These are phyloP conservation scores for Aspergillus brasiliensis DNA, from an alignment of 2,329 filamentous ascomycete species.

Conservation along the genomic window DNA sequence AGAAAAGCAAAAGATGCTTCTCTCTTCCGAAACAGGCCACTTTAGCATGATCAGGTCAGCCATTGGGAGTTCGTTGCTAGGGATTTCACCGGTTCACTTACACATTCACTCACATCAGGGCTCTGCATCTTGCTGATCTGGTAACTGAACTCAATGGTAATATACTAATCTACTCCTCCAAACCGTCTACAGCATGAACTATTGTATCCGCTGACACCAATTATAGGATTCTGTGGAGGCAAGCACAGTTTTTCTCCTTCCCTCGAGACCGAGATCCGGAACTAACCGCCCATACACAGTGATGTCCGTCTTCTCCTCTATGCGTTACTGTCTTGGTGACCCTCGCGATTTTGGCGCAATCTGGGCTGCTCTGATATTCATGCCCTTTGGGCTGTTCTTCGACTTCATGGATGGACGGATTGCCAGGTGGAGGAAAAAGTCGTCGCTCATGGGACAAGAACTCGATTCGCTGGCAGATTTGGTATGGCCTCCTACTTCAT, in stretches of 20 bases:
- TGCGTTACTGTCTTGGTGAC: constrained; percentile 85
- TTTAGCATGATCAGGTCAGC: constrained; percentile 54
- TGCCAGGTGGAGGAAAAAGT: constrained; percentile 94
- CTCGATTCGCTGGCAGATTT: constrained; percentile 93
- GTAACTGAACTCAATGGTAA: constrained; percentile 54
- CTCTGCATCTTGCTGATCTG: constrained; percentile 53
- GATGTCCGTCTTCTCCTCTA: constrained; percentile 93
- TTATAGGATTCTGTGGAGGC: constrained; percentile 52
- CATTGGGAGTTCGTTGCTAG: constrained; percentile 6
- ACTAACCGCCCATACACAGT: constrained; percentile 49
- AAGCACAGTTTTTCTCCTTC: constrained; percentile 26
- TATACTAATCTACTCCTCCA: neutral
- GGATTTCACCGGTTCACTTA: constrained; percentile 11
- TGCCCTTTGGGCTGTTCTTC: constrained; percentile 93
- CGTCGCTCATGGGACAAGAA: constrained; percentile 96
- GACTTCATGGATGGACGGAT: constrained; percentile 98
- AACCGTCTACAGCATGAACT: neutral
- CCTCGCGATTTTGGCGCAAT: constrained; percentile 67
- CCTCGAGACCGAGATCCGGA: neutral
- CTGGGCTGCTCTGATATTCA: constrained; percentile 80
- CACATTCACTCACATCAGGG: constrained; percentile 32
- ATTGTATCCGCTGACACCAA: constrained; percentile 13
- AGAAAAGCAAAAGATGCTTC: constrained; percentile 53
- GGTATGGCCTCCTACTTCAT: constrained; percentile 55
- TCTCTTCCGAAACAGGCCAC: constrained; percentile 51